These are phyloP conservation scores for Pogostemon cablin DNA, from an alignment of 257 asterid species.

Conservation along the genomic window DNA sequence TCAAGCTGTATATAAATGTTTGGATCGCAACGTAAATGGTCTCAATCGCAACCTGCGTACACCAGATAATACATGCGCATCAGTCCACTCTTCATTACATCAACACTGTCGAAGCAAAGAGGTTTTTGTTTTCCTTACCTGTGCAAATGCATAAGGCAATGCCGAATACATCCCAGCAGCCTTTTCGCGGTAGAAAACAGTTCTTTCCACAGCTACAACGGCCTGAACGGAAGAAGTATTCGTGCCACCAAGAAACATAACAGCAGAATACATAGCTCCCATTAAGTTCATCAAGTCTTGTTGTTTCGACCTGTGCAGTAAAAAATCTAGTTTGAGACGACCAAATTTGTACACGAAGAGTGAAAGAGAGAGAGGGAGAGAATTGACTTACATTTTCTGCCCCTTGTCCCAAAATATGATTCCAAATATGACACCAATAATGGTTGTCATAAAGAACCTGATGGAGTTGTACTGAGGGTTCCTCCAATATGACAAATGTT, in stretches of 20 bases:
- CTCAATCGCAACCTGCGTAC: constrained; percentile 73
- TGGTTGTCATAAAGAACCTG: constrained; percentile 65
- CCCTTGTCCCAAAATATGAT: constrained; percentile 77
- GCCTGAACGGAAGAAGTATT: constrained; percentile 75
- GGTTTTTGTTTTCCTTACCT: constrained; percentile 29
- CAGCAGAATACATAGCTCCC: constrained; percentile 82
- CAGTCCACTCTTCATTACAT: not conserved
- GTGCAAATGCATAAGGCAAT: constrained; percentile 81
- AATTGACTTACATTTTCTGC: constrained; percentile 50
- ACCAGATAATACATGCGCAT: not conserved
- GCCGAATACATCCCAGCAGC: constrained; percentile 88
- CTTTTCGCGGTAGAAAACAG: constrained; percentile 83
- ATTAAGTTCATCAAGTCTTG: constrained; percentile 70
- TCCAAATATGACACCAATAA: constrained; percentile 70
- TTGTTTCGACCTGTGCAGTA: constrained; percentile 55
- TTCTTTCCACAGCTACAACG: constrained; percentile 78
- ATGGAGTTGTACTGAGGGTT: constrained; percentile 66
- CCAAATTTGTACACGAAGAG: not conserved
- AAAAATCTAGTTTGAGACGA: constrained; percentile 12
- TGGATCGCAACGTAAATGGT: constrained; percentile 56
- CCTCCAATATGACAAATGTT: constrained; percentile 74
- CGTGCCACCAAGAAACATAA: constrained; percentile 86
- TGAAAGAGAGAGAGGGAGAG: not conserved
- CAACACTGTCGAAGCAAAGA: not conserved
- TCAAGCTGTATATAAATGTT: constrained; percentile 64